Base-by-base conservation (phyloP, 129 eudicot genomes). In the Glebionis coronaria region DNA sequence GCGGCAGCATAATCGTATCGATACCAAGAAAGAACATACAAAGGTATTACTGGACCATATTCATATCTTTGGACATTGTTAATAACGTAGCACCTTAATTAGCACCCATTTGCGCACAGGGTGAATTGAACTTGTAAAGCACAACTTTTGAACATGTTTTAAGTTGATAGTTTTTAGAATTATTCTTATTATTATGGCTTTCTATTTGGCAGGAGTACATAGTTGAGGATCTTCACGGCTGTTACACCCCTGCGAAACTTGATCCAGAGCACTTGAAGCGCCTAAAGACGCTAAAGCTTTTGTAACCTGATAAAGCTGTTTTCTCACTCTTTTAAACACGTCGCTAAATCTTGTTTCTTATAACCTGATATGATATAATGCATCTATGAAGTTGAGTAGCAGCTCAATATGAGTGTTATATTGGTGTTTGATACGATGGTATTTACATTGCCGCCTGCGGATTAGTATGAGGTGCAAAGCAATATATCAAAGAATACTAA, bases 11-110 rank as follows among this genome's bases (percentile, higher is more conserved):
- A 84, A 90, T 78, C 91, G 84, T 74, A 87, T 90, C 67, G 89
- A 82, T 76, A 80, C 95, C 53, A 90, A 90, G 80, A 87, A 87
- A 77, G 87, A 87, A 80, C 89, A 87, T 45, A 87, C 97, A n/a
- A 82, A 90, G 97, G 97, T 87, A 58, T 31, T 31, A 31, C 40
- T 31, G n/a, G n/a, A n/a, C n/a, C 40, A 31, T 31, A 31, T 31
- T 31, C 40, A 6, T n/a, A 54, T 4, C 18, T 50, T 50, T 50
- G 1, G 4, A 4, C 55, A 50, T 49, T n/a, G 9, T 31, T 9
- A 31, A 31, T 31, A 31, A 31, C n/a, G n/a, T n/a, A n/a, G n/a
- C n/a, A n/a, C n/a, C n/a, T n/a, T n/a, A n/a, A 5, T 31, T 31
- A 31, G 40, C 40, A 31, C 40, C 40, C 40, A 31, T 31, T 31